A percentile compares a stretch with the other conserved stretches of the same genome.
These are phyloP conservation scores for Yamadazyma songkhlaensis DNA, from an alignment of 1,139 yeast species.

Conservation along the genomic window DNA sequence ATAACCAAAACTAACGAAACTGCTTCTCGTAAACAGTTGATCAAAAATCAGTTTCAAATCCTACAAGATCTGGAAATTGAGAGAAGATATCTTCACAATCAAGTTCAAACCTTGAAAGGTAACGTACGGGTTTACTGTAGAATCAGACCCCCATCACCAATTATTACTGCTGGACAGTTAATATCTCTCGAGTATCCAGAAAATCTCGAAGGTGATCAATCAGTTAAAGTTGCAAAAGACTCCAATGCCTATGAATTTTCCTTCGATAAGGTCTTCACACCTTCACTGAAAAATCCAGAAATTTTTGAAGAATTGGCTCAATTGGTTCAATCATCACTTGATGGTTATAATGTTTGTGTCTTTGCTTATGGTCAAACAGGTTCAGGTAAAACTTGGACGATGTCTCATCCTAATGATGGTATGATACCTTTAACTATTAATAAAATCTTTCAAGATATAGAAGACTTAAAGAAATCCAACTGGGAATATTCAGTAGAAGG, in stretches of 20 bases:
- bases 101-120: conserved; percentile 83
- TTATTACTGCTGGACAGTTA: conserved; percentile 19
- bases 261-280: conserved; percentile 78
- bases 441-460: conserved; percentile 66
- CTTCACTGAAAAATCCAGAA: conserved; percentile 49
- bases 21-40: conserved; percentile 4
- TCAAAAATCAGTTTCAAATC: conserved; percentile 6
- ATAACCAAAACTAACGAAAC: conserved; percentile 8
- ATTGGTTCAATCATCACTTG: conserved; percentile 82
- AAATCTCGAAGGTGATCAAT: conserved; percentile 50
- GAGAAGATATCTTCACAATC: conserved; percentile 71
- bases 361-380: conserved; percentile 99
- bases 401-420: conserved; percentile 74
- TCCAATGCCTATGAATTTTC: conserved; percentile 41
- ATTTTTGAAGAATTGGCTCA: conserved; percentile 86
- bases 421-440: conserved; percentile 77
- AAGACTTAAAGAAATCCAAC: conserved; percentile 48
- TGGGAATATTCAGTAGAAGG: conserved; percentile 71
- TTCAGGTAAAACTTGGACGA: conserved; percentile 91
- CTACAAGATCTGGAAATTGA: conserved; percentile 21
- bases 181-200: conserved; percentile 47
- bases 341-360: conserved; percentile 89
- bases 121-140: conserved; percentile 91
- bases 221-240: conserved; percentile 32
- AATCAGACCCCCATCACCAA: conserved; percentile 53